Evolutionary conservation across 306 rosid genomes (phyloP).

Genomic region (Trifolium fragiferum): DNA sequence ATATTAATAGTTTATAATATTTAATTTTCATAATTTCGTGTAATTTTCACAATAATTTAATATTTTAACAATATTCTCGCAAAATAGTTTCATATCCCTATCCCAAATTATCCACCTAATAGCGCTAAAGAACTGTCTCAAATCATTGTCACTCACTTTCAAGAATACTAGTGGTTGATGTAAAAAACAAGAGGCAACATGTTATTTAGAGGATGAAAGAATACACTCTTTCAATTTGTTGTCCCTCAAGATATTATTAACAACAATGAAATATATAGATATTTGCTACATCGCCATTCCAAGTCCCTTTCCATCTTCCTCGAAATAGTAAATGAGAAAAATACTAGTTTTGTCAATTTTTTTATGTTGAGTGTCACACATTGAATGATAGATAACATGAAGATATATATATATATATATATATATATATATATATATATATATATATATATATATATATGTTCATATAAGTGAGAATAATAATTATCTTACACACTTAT

Average conservation of each 20-base stretch:
- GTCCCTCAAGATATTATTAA: neutral
- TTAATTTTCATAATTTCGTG: too few species aligned
- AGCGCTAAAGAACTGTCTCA: constrained; percentile 35
- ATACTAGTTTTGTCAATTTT: too few species aligned
- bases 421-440: too few species aligned
- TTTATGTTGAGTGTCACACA: too few species aligned
- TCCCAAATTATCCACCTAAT: constrained; percentile 26
- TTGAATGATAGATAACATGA: too few species aligned
- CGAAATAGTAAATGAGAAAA: neutral
- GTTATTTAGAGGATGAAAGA: constrained; percentile 29
- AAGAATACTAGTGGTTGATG: constrained; percentile 44
- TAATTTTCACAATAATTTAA: neutral
- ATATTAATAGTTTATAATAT: too few species aligned
- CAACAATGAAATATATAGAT: constrained; percentile 18
- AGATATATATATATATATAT: too few species aligned
- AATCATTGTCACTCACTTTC: constrained; percentile 51
- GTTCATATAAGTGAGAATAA: too few species aligned
- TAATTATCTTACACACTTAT: too few species aligned
- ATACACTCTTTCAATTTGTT: neutral
- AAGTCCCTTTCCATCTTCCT: constrained; percentile 23
- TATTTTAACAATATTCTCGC: neutral
- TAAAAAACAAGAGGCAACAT: constrained; percentile 48
- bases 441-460: too few species aligned
- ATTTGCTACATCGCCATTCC: neutral
- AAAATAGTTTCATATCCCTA: constrained; percentile 6